phyloP scores from a whole-genome alignment of 352 stramenopile species.

The Globisporangium paroecandrum region DNA sequence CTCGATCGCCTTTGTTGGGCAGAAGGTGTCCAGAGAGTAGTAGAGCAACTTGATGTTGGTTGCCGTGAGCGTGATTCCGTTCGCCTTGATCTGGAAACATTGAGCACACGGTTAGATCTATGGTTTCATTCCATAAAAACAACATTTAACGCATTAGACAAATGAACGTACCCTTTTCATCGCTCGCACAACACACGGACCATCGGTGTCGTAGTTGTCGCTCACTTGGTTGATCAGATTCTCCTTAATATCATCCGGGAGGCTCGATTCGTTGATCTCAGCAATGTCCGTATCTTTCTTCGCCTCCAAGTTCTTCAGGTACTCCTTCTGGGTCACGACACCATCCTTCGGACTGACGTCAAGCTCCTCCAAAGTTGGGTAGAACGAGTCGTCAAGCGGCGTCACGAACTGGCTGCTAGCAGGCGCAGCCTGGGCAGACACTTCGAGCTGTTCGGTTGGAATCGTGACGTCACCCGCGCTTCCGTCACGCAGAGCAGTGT shows the following conservation, averaged over 20 bases:
- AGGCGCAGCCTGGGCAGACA: slow-evolving; percentile 20
- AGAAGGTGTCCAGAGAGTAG: slow-evolving; percentile 25
- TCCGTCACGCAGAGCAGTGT: slow-evolving; percentile 20
- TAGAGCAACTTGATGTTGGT: slow-evolving; percentile 23
- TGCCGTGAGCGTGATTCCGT: slow-evolving; percentile 10
- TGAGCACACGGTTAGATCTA: no score
- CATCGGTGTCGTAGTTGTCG: slow-evolving; percentile 35
- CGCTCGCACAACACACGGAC: slow-evolving; percentile 30
- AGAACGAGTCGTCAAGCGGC: slow-evolving; percentile 32
- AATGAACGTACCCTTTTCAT: slow-evolving; percentile 32
- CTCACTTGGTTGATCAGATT: slow-evolving; percentile 36
- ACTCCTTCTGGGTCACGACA: slow-evolving; percentile 35
- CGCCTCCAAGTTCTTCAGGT: slow-evolving; percentile 29
- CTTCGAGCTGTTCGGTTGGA: slow-evolving; percentile 28
- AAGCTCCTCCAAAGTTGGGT: slow-evolving; percentile 34
- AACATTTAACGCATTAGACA: background rate
- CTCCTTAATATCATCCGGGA: slow-evolving; percentile 37
- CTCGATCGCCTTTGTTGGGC: slow-evolving; percentile 17
- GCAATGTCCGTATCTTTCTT: slow-evolving; percentile 23
- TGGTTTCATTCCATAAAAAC: background rate
- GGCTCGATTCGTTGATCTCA: slow-evolving; percentile 25
- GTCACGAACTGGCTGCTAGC: slow-evolving; percentile 32
- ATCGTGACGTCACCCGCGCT: slow-evolving; percentile 5
- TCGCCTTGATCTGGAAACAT: slow-evolving; percentile 11
- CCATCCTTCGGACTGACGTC: slow-evolving; percentile 31